Percentiles rank a stretch among this genome's conserved stretches.
Evolutionary conservation across 2,329 filamentous ascomycete genomes (phyloP).

Genomic region (Talaromyces verruculosus): DNA sequence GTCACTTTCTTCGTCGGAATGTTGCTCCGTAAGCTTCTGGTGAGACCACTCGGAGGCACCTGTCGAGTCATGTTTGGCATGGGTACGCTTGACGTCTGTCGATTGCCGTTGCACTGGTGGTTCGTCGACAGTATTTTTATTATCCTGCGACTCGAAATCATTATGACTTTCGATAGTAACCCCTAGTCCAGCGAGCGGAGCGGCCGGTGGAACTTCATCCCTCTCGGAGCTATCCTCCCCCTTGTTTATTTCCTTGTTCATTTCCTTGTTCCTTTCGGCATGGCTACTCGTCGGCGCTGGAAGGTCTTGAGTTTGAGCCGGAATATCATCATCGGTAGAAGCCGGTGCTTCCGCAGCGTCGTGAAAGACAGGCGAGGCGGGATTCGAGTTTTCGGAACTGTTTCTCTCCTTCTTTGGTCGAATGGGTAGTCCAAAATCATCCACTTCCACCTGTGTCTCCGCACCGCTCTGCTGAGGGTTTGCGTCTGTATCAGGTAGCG

Average conservation of each 20-base stretch:
- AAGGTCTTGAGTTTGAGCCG: not conserved
- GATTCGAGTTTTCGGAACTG: conserved; percentile 20
- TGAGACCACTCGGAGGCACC: conserved; percentile 84
- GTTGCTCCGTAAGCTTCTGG: conserved; percentile 66
- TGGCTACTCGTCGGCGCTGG: not conserved
- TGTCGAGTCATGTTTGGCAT: conserved; percentile 29
- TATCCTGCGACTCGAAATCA: not conserved
- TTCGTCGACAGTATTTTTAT: not conserved
- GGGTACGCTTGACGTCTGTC: conserved; percentile 20
- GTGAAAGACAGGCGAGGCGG: conserved; percentile 26
- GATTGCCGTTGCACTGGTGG: conserved; percentile 16
- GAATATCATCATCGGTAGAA: not conserved
- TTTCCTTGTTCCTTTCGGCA: conserved; percentile 5
- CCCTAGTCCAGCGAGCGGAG: conserved; percentile 15
- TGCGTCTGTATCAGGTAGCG: conserved; percentile 7
- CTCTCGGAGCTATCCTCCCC: not conserved
- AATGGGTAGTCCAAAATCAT: conserved; percentile 44
- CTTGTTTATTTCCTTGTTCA: conserved; percentile 10
- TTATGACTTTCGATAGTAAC: conserved; percentile 9
- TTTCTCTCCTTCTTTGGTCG: conserved; percentile 28
- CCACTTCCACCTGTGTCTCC: conserved; percentile 27
- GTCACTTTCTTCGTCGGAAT: conserved; percentile 48
- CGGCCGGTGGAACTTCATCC: not conserved
- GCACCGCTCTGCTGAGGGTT: conserved; percentile 5
- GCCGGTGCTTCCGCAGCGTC: conserved; percentile 24